Conservation (phyloP, 2,329 filamentous ascomycete genomes). For the Aspergillus fructus region DNA sequence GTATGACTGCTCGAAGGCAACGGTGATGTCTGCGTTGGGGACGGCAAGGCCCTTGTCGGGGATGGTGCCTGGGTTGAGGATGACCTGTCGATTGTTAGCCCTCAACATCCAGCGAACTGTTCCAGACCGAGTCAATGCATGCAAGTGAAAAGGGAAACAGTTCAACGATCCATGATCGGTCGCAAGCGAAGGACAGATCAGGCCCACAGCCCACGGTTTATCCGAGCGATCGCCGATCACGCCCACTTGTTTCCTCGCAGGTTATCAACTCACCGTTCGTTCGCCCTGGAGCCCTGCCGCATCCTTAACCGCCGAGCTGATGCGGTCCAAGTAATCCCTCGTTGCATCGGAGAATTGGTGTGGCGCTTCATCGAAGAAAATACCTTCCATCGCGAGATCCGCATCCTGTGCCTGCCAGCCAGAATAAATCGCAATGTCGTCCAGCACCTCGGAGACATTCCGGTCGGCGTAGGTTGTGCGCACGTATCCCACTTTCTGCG, state of each 20-base stretch:
- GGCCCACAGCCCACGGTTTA: background rate
- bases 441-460: slow-evolving; percentile 30
- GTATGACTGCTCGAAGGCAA: slow-evolving; percentile 16
- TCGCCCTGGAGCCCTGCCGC: slow-evolving; percentile 4
- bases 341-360: slow-evolving; percentile 18
- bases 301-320: slow-evolving; percentile 19
- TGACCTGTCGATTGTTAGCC: slow-evolving; percentile 8
- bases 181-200: background rate
- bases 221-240: background rate
- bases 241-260: background rate
- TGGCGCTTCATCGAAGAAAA: slow-evolving; percentile 43
- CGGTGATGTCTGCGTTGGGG: slow-evolving; percentile 13
- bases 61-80: slow-evolving; percentile 18
- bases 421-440: slow-evolving; percentile 39
- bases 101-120: background rate
- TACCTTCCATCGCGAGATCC: slow-evolving; percentile 35
- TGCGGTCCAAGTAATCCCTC: slow-evolving; percentile 22
- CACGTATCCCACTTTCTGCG: slow-evolving; percentile 44
- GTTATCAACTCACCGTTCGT: slow-evolving; percentile 13
- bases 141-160: background rate
- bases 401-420: slow-evolving; percentile 31
- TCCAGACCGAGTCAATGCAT: background rate
- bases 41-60: slow-evolving; percentile 9
- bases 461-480: slow-evolving; percentile 35
- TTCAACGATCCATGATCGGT: background rate